A percentile compares a stretch with the other conserved stretches of the same genome.
These are phyloP conservation scores for Polyplosphaeria fusca DNA, from an alignment of 495 filamentous ascomycete species.

Conservation along the genomic window DNA sequence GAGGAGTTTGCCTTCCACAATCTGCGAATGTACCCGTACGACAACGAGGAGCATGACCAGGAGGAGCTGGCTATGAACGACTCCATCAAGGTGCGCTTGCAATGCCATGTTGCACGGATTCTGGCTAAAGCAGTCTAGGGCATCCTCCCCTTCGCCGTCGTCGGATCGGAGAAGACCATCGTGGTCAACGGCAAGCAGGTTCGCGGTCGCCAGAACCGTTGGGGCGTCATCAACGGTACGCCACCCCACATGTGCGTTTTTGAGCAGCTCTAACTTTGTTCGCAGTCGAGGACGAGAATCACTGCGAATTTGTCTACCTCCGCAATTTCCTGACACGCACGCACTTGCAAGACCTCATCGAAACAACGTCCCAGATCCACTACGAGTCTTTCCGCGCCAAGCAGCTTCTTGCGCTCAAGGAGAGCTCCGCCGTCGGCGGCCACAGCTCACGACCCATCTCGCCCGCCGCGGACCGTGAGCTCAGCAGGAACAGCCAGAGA, in stretches of 20 bases:
- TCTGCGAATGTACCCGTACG: constrained; percentile 99
- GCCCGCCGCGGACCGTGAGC: constrained; percentile 86
- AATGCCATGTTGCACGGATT: background rate
- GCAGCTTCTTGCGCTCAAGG: constrained; percentile 95
- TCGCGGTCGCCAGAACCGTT: constrained; percentile 95
- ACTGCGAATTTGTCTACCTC: constrained; percentile 98
- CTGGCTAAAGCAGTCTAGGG: constrained; percentile 50
- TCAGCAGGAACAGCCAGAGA: constrained; percentile 93
- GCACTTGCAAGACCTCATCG: constrained; percentile 95
- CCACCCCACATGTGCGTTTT: background rate
- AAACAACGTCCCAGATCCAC: constrained; percentile 99
- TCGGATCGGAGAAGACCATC: constrained; percentile 96
- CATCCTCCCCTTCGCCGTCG: constrained; percentile 96
- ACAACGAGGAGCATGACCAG: constrained; percentile 96
- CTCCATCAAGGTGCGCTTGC: constrained; percentile 80
- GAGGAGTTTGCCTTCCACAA: constrained; percentile 99
- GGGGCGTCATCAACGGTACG: constrained; percentile 87
- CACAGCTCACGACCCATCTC: constrained; percentile 91
- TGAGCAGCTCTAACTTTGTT: constrained; percentile 2
- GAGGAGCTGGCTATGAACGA: constrained; percentile 92
- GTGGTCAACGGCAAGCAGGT: constrained; percentile 97
- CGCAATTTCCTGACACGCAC: constrained; percentile 96
- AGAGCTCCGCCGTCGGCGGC: constrained; percentile 82
- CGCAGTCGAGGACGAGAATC: constrained; percentile 89
- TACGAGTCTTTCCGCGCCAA: constrained; percentile 99